Percentiles rank a stretch among this genome's conserved stretches.
phyloP scores from a whole-genome alignment of 352 stramenopile species.

The Globisporangium perplexum region DNA sequence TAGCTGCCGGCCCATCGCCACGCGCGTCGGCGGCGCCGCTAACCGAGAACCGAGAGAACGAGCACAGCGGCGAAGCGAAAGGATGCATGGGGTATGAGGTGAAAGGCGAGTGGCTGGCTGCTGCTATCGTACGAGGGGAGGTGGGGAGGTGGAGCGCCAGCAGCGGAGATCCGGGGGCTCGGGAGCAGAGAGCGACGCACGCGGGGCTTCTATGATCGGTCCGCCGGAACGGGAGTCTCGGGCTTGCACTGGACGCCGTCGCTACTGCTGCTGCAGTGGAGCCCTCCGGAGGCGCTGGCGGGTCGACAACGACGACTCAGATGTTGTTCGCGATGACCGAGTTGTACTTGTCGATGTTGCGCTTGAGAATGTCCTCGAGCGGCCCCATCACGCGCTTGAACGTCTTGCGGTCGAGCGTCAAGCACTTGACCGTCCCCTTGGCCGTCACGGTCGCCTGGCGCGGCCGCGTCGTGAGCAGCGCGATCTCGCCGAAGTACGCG shows the following conservation, averaged over 20 bases:
- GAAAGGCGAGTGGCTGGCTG: not conserved
- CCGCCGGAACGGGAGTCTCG: not conserved
- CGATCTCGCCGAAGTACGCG: conserved; percentile 96
- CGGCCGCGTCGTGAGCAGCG: conserved; percentile 91
- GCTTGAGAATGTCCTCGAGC: conserved; percentile 88
- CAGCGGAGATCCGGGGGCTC: not conserved
- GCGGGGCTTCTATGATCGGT: not conserved
- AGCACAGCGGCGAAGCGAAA: not conserved
- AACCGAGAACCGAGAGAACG: too few relatives aligned
- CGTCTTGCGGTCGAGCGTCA: conserved; percentile 89
- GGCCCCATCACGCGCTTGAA: conserved; percentile 91
- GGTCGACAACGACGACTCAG: conserved; percentile 23
- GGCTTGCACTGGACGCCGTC: not conserved
- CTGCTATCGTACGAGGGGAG: conserved; percentile 10
- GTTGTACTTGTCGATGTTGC: conserved; percentile 91
- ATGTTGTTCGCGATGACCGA: conserved; percentile 88
- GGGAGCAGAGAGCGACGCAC: conserved; percentile 3
- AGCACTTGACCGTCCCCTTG: conserved; percentile 82
- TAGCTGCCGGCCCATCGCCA: too few relatives aligned
- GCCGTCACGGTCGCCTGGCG: conserved; percentile 88
- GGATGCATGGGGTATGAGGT: too few relatives aligned
- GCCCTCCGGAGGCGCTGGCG: not conserved
- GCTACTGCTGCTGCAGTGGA: not conserved
- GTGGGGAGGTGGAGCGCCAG: not conserved
- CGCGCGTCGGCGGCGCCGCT: too few relatives aligned